Conservation (phyloP, 208 protist genomes). For the Porcisia hertigi region DNA sequence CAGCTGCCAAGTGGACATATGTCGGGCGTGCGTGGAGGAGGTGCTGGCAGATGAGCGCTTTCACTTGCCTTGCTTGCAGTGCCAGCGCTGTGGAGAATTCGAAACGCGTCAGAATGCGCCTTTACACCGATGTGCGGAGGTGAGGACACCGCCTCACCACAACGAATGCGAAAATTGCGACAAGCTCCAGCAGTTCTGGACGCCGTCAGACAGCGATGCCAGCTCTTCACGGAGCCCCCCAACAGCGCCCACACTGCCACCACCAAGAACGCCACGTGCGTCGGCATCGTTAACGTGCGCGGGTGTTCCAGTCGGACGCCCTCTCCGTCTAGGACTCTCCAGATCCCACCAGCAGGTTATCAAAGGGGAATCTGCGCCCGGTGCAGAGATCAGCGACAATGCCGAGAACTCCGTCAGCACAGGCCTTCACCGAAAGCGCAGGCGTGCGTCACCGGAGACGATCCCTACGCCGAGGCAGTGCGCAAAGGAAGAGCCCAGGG, state of each 20-base stretch:
- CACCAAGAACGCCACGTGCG: neutral
- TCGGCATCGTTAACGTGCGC: neutral
- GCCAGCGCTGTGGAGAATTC: slow-evolving; percentile 51
- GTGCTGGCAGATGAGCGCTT: slow-evolving; percentile 57
- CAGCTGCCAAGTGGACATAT: slow-evolving; percentile 71
- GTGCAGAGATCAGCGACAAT: neutral
- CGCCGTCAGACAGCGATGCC: neutral
- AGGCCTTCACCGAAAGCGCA: neutral
- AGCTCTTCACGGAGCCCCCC: neutral
- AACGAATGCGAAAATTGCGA: neutral
- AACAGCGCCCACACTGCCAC: neutral
- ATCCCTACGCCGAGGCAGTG: neutral
- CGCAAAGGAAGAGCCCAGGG: neutral
- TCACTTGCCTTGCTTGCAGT: slow-evolving; percentile 83
- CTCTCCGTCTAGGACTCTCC: slow-evolving; percentile 14
- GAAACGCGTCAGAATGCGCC: slow-evolving; percentile 38
- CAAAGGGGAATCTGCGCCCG: neutral
- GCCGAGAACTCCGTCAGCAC: neutral
- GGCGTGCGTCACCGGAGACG: neutral
- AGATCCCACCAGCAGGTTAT: neutral
- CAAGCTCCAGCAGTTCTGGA: neutral
- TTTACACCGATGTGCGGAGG: slow-evolving; percentile 41
- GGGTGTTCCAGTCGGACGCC: neutral
- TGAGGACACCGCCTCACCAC: neutral
- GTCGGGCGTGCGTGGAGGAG: slow-evolving; percentile 56